Base-by-base conservation (phyloP, 257 asterid species). In the Anisodus tanguticus region DNA sequence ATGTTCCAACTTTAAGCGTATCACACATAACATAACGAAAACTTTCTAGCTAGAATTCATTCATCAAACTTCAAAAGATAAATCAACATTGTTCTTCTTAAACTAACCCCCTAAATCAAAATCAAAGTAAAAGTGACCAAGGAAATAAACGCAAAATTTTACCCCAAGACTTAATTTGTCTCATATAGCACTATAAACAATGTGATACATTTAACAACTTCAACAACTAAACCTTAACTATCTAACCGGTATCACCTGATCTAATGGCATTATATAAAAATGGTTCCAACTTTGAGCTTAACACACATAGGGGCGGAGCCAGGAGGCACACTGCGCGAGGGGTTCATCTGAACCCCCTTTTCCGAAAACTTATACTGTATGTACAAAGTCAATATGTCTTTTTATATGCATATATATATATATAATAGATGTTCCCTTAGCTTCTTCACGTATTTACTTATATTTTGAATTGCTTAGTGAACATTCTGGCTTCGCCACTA, bases 41-140 rank as follows among this genome's bases (percentile, higher is more conserved):
- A 31, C 35, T 31, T 31, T 31, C 35, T 31, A 31, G 35, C 9
- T 31, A 66, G 19, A 66, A 66, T 66, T 66, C 9, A 66, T 12
- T 66, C 72, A 31, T 66, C 9, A 66, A 66, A 66, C 45, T 66
- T 5, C 72, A 35, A 66, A 66, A 66, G 72, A 35, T 66, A 66
- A 31, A 66, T 66, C 47, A 66, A 66, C 45, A 31, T 31, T 66
- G 2, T 31, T 31, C 35, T 10, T 31, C 72, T 35, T 66, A 66
- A 66, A 12, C 8, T 31, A 31, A 66, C 47, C 5, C 19, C 47
- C 45, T 12, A 66, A 66, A 66, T 66, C 47, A 66, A 35, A 31
- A 31, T 31, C 35, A 31, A 31, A 31, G 35, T 31, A 31, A 31
- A 31, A 31, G 35, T 31, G 35, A 31, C 2, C 35, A 31, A 31